phyloP scores from a whole-genome alignment of 495 filamentous ascomycete species.

The Saxophila tyrrhenica region DNA sequence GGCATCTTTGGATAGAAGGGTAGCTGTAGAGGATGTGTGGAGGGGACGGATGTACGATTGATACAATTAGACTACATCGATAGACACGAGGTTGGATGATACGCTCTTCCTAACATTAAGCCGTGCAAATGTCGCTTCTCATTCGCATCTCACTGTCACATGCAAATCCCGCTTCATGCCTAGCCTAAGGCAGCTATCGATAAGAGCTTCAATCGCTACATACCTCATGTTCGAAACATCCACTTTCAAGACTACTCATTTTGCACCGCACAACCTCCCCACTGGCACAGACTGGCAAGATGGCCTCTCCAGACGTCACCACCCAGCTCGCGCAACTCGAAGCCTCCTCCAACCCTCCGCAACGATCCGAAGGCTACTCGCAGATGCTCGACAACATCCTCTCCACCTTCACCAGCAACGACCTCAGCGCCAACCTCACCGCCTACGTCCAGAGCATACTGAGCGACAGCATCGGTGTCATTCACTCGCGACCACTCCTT shows the following conservation, averaged over 20 bases:
- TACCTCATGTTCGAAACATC: too few species aligned
- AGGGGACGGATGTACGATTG: background rate
- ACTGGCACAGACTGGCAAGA: background rate
- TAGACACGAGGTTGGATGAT: too few species aligned
- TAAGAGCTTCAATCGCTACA: too few species aligned
- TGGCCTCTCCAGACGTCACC: slow-evolving; percentile 11
- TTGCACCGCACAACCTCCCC: too few species aligned
- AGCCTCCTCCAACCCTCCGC: background rate
- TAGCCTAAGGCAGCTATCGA: too few species aligned
- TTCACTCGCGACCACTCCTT: slow-evolving; percentile 61
- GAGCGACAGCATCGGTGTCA: slow-evolving; percentile 57
- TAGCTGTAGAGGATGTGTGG: background rate
- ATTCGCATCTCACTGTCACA: too few species aligned
- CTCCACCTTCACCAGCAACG: slow-evolving; percentile 39
- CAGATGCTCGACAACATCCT: slow-evolving; percentile 54
- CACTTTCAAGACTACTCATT: too few species aligned
- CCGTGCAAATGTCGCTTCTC: too few species aligned
- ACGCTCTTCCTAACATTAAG: too few species aligned
- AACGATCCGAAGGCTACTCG: slow-evolving; percentile 43
- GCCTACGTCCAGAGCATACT: slow-evolving; percentile 60
- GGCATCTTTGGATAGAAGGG: background rate
- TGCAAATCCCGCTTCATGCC: too few species aligned
- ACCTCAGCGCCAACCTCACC: slow-evolving; percentile 52
- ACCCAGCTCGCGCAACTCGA: slow-evolving; percentile 11
- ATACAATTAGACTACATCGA: too few species aligned